Conservation (phyloP, 176 grass and related monocot genomes). For the Guadua angustifolia region DNA sequence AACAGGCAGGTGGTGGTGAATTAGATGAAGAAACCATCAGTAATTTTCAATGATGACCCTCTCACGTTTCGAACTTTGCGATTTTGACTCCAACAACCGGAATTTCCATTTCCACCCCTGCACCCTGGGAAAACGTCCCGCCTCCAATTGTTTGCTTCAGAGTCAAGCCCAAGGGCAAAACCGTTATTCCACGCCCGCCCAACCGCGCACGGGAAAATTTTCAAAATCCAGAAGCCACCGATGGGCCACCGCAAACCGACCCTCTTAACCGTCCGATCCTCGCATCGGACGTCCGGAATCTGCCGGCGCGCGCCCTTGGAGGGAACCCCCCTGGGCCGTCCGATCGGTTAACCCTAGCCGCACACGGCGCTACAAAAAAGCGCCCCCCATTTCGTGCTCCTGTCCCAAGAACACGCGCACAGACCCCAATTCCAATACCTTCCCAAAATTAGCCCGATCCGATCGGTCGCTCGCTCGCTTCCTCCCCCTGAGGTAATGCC, state of each 20-base stretch:
- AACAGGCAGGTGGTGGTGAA: no score
- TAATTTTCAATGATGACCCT: no score
- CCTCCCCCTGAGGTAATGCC: background rate
- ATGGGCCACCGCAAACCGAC: conserved; percentile 19
- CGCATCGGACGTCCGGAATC: conserved; percentile 2
- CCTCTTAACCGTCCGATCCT: background rate
- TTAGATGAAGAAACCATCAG: no score
- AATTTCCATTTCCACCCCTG: background rate
- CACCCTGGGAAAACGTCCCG: background rate
- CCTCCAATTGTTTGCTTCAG: background rate
- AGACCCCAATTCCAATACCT: background rate
- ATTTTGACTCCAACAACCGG: background rate
- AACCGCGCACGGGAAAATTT: conserved; percentile 21
- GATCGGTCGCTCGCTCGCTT: background rate
- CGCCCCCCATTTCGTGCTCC: background rate
- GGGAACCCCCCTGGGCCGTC: background rate
- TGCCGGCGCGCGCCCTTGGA: background rate
- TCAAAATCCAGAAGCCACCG: conserved; percentile 41
- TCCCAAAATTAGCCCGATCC: conserved; percentile 1
- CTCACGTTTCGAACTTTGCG: background rate
- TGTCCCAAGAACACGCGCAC: background rate
- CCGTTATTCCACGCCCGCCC: background rate
- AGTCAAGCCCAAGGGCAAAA: background rate
- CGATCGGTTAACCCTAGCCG: conserved; percentile 37
- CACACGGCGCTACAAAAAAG: conserved; percentile 43